Conservation (phyloP, 805 yeast species). For the Trichomonascus vanleenenianus region DNA sequence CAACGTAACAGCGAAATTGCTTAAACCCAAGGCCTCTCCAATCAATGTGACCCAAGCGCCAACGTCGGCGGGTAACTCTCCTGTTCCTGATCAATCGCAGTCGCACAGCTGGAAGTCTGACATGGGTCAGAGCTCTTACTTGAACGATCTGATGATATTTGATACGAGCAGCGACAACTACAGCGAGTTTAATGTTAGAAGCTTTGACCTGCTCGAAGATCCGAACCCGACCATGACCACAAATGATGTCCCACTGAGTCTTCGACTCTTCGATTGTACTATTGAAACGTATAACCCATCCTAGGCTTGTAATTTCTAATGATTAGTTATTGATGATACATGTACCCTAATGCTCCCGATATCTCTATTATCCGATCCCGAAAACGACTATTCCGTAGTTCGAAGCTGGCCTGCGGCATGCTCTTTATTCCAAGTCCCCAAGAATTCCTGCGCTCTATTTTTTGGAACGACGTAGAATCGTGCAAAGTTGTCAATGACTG, state of each 20-base stretch:
- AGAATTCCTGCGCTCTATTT: conserved; percentile 55
- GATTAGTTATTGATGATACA: no score
- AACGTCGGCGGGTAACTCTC: neutral
- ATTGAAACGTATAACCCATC: conserved; percentile 25
- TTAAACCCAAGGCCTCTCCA: neutral
- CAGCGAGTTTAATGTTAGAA: conserved; percentile 34
- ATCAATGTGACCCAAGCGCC: neutral
- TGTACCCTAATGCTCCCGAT: no score
- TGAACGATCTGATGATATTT: conserved; percentile 23
- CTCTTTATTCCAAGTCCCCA: conserved; percentile 31
- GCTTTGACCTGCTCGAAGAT: conserved; percentile 55
- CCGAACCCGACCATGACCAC: conserved; percentile 38
- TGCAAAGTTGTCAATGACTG: conserved; percentile 66
- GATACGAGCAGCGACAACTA: conserved; percentile 25
- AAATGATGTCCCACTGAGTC: conserved; percentile 48
- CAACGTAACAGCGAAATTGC: neutral
- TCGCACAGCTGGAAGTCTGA: neutral
- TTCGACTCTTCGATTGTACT: conserved; percentile 47
- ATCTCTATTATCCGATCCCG: no score
- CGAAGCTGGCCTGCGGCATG: conserved; percentile 12
- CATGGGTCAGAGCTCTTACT: conserved; percentile 7
- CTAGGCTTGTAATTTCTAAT: neutral
- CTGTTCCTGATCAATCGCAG: neutral
- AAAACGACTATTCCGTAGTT: neutral
- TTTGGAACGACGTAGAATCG: conserved; percentile 77